Base-by-base conservation (phyloP, 1,139 yeast species). In the Yarrowia galli region DNA sequence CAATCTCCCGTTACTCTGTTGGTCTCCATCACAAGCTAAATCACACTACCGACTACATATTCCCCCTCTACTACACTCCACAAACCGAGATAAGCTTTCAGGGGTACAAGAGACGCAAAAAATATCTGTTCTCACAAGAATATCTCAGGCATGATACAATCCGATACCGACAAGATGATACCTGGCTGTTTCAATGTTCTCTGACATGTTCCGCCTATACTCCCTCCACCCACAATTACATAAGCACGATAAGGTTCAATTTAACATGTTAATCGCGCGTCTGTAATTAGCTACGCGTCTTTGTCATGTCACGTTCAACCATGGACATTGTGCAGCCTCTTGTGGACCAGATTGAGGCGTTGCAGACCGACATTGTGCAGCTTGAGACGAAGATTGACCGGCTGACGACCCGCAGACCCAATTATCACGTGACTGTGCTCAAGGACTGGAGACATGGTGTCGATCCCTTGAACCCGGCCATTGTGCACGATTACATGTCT, bases 401-500 rank as follows among this genome's bases (percentile, higher is more conserved):
- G 7, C 63, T 56, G 63, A 56, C 63, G 38, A 20, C 48, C 8
- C 35, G 46, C 36, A 36, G 25, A 18, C 63, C 63, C 3, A 56
- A 56, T 15, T 56, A 40, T n/a, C 63, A 56, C 25, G 63, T 56
- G 16, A 38, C 42, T 12, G 0, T 10, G 3, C 48, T 56, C 16
- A 40, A 13, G 18, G 48, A 56, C n/a, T 56, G 63, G 63, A n/a
- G 23, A 1, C 63, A 56, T 13, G 63, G 63, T 1, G 42, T 40
- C 13, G 63, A 56, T 56, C 63, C 63, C 20, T 9, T 56, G 23
- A 56, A 56, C 23, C 48, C 63, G 2, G 36, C 45, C 63, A 56
- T 56, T n/a, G 63, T 56, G 18, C n/a, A 56, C 48, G 63, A 56
- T 23, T 56, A 56, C 63, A 40, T 56, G 48, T 38, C 48, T 13